Conservation (phyloP, 306 rosid genomes). For the Medicago ruthenica region DNA sequence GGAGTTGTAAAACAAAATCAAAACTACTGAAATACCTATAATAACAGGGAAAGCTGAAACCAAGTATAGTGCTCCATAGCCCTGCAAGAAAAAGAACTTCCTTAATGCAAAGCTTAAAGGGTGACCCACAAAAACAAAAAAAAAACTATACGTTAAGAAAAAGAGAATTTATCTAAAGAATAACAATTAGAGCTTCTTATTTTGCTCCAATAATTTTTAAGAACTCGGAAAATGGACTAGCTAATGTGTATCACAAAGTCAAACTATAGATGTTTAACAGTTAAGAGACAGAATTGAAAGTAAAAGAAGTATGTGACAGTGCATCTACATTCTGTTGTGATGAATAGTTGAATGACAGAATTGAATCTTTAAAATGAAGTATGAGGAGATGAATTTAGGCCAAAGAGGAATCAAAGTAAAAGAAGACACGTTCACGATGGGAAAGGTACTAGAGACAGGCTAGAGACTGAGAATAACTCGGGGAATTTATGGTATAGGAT, state of each 20-base stretch:
- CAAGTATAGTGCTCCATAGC: conserved; percentile 91
- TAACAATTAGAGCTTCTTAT: conserved; percentile 2
- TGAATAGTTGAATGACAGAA: not conserved
- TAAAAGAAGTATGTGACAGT: too few species aligned
- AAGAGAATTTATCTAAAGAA: not conserved
- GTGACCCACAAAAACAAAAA: conserved; percentile 3
- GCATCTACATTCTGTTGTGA: not conserved
- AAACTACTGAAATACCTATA: conserved; percentile 88
- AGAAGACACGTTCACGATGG: not conserved
- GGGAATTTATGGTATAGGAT: not conserved
- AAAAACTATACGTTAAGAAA: not conserved
- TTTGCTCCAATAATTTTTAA: conserved; percentile 23
- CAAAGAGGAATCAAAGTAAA: not conserved
- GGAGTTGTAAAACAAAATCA: conserved; percentile 87
- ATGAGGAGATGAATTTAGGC: not conserved
- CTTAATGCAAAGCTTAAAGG: conserved; percentile 44
- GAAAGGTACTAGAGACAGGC: too few species aligned
- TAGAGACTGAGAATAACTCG: not conserved
- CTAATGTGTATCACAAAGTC: not conserved
- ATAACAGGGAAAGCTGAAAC: conserved; percentile 91
- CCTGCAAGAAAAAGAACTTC: conserved; percentile 67
- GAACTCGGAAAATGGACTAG: conserved; percentile 1
- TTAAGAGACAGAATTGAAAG: not conserved
- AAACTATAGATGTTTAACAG: not conserved
- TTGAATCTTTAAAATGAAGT: not conserved